Conservation (phyloP, 2,329 filamentous ascomycete species). For the Epichloe sylvatica region DNA sequence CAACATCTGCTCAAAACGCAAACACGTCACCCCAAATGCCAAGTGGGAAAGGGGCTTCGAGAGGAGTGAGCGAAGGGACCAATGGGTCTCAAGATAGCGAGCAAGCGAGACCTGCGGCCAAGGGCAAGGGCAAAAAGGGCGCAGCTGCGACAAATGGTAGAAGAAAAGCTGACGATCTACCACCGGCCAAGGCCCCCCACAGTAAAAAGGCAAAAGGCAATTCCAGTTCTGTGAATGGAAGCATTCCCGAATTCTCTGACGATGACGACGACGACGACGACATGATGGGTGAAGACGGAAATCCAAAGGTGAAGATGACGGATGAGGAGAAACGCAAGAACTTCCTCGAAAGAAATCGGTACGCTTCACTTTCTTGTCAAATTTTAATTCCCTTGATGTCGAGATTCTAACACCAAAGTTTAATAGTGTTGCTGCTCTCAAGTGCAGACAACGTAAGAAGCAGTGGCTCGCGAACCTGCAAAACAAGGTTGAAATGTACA, state of each 20-base stretch:
- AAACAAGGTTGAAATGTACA: conserved; percentile 85
- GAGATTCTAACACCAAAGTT: conserved; percentile 2
- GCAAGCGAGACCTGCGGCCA: conserved; percentile 48
- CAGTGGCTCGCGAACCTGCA: conserved; percentile 96
- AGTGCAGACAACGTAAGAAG: conserved; percentile 96
- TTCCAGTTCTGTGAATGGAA: conserved; percentile 13
- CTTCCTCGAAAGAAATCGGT: conserved; percentile 93
- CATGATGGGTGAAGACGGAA: conserved; percentile 40
- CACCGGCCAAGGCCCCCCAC: conserved; percentile 44
- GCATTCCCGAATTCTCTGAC: conserved; percentile 35
- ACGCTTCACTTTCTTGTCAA: conserved; percentile 19
- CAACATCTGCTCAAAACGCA: conserved; percentile 20
- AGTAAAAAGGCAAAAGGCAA: conserved; percentile 55
- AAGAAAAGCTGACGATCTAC: conserved; percentile 61
- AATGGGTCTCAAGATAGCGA: conserved; percentile 62
- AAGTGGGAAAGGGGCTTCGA: conserved; percentile 32
- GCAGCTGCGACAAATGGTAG: conserved; percentile 47
- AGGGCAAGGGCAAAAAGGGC: conserved; percentile 58
- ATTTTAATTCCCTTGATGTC: not conserved
- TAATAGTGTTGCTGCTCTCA: conserved; percentile 77
- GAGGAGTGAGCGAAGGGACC: conserved; percentile 53
- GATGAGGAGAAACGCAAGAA: conserved; percentile 98
- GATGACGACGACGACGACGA: conserved; percentile 33
- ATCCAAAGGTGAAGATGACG: conserved; percentile 70
- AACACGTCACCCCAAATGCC: conserved; percentile 39